Evolutionary conservation across 2,329 filamentous ascomycete genomes (phyloP), one percentile per base, ranked within the genome.

Genomic region (Aspergillus thermomutatus): DNA sequence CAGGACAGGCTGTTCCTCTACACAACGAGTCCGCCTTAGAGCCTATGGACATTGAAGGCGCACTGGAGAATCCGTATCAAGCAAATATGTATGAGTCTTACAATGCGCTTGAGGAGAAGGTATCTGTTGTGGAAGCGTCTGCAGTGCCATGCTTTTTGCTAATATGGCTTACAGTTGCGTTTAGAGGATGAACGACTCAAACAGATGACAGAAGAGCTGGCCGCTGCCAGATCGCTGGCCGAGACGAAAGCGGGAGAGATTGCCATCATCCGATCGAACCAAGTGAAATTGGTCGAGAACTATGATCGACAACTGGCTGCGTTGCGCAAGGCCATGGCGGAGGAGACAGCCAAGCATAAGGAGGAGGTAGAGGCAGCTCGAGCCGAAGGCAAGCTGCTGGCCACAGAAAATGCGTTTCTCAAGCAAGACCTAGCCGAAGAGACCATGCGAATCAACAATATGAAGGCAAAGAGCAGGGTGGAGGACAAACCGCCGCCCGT

Each of bases 361-460:
- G 77, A 79, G 27, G 82, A 86, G 58, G 68, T 87, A 8, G 81
- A 86, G 51, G 77, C 77, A 26, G 75, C 79, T 43, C 75, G 76
- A 27, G 80, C 80, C 54, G 81, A 87, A 65, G 76, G 80, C 46
- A 82, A 84, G 64, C 80, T 80, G 68, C 73, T 84, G 37, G 77
- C 80, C 57, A 86, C 82, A 8, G 81, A 84, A 66, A 84, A 82
- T 65, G 75, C 80, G 28, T 87, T 87, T 64, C 71, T 86, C 26
- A 80, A 85, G 66, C 82, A 87, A 63, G 84, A 87, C 61, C 69
- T 86, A 23, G 79, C 77, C 21, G 82, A 85, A 56, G 83, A 85
- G 60, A 72, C 78, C 3, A 77, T 80, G 60, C 75, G 79, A 48
- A 69, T 77, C 9, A 80, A 76, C 66, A 71, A 74, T 59, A 61